Conservation (phyloP, 176 grass and related monocot genomes). For the Saccharum spontaneum region DNA sequence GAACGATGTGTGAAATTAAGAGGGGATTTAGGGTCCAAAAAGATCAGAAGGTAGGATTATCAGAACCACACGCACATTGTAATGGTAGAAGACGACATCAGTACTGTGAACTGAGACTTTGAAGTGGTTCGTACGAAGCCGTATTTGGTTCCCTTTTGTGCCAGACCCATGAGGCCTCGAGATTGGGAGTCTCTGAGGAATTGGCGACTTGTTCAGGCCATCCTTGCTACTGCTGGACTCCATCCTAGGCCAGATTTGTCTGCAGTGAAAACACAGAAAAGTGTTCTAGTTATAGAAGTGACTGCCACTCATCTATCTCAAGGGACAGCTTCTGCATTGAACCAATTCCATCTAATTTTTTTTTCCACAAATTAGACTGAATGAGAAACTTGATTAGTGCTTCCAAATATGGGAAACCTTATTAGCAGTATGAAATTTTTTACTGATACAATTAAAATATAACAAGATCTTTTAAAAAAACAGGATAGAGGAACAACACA, state of each 20-base stretch:
- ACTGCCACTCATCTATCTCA: neutral
- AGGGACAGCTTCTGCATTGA: no score
- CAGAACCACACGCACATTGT: neutral
- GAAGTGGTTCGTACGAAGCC: constrained; percentile 7
- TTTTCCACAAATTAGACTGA: neutral
- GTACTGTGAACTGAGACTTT: neutral
- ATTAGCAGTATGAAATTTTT: neutral
- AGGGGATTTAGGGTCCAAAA: neutral
- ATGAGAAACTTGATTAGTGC: neutral
- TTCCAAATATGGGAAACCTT: neutral
- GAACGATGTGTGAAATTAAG: neutral
- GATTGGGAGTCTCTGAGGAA: neutral
- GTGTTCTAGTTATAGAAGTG: neutral
- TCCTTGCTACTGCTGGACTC: neutral
- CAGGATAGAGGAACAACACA: neutral
- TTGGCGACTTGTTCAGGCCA: neutral
- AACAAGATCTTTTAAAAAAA: neutral
- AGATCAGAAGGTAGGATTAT: neutral
- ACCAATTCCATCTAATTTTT: neutral
- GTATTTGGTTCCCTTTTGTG: neutral
- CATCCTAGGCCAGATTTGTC: neutral
- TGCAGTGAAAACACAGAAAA: neutral
- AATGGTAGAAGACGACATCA: neutral
- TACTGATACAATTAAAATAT: neutral
- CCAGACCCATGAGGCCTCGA: neutral